Conservation (phyloP, 2,329 filamentous ascomycete species). For the Aureobasidium sp. region DNA sequence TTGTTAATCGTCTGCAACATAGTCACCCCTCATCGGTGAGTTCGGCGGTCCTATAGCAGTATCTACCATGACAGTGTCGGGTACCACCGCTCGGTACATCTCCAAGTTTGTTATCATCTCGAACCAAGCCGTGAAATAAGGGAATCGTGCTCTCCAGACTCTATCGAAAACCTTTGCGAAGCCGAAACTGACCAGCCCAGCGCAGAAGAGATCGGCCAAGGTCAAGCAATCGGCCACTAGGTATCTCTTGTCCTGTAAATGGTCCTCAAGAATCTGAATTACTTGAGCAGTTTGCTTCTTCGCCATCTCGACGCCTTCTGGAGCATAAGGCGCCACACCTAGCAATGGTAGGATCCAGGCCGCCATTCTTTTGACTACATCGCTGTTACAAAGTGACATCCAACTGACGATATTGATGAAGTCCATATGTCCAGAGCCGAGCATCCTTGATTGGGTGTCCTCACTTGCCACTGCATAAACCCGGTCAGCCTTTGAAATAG, state of each 20-base stretch:
- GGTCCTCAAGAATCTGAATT: slow-evolving; percentile 45
- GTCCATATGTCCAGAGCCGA: slow-evolving; percentile 99
- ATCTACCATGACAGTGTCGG: not conserved
- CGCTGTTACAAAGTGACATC: slow-evolving; percentile 93
- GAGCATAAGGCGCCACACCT: not conserved
- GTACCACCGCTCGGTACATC: slow-evolving; percentile 1
- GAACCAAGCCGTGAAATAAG: not conserved
- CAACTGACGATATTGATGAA: slow-evolving; percentile 96
- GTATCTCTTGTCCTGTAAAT: slow-evolving; percentile 41
- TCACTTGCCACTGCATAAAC: not conserved
- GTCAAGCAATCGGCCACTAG: not conserved
- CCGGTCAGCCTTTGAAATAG: not conserved
- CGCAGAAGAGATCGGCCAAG: slow-evolving; percentile 84
- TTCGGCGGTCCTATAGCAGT: not conserved
- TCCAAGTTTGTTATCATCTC: not conserved
- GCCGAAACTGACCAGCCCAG: slow-evolving; percentile 70
- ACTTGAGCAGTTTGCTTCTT: slow-evolving; percentile 41
- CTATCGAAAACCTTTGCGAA: slow-evolving; percentile 95
- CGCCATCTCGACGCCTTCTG: slow-evolving; percentile 43
- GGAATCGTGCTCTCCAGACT: slow-evolving; percentile 67
- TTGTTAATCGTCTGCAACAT: not conserved
- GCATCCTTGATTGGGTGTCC: slow-evolving; percentile 57
- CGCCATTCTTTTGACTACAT: slow-evolving; percentile 49
- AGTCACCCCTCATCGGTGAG: not conserved
- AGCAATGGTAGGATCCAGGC: not conserved